Conservation (phyloP, 441 rosid genomes). For the Croton setiger region DNA sequence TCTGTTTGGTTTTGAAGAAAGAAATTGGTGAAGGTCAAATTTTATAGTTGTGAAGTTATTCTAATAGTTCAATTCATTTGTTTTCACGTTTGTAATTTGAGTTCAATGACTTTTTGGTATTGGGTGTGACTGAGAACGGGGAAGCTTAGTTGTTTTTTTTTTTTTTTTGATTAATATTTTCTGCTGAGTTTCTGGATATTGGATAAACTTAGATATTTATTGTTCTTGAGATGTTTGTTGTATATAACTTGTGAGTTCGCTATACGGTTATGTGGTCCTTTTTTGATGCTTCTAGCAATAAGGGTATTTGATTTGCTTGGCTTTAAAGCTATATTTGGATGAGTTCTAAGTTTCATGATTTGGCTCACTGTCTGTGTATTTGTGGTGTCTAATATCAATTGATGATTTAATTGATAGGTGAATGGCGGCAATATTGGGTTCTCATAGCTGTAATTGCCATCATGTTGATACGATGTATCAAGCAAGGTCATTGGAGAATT, state of each 20-base stretch:
- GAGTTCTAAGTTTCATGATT: constrained; percentile 1
- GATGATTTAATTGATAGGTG: constrained; percentile 20
- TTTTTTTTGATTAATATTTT: background rate
- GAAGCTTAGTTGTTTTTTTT: background rate
- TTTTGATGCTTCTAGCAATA: background rate
- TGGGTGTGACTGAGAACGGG: background rate
- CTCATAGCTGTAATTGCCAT: constrained; percentile 55
- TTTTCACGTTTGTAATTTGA: background rate
- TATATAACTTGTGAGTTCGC: background rate
- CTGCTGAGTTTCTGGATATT: background rate
- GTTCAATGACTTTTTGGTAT: background rate
- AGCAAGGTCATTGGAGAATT: constrained; percentile 40
- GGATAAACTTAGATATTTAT: background rate
- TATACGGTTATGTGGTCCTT: background rate
- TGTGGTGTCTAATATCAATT: background rate
- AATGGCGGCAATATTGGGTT: constrained; percentile 82
- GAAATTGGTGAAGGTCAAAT: background rate
- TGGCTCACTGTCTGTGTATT: background rate
- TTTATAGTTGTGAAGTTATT: background rate
- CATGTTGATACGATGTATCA: constrained; percentile 30
- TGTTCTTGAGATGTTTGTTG: background rate
- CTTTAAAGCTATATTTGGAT: constrained; percentile 9
- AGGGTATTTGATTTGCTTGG: constrained; percentile 10
- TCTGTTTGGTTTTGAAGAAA: constrained; percentile 8
- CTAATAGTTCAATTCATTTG: background rate